Base-by-base conservation (phyloP, 139 green algal genomes). In the Chlorella vulgaris region DNA sequence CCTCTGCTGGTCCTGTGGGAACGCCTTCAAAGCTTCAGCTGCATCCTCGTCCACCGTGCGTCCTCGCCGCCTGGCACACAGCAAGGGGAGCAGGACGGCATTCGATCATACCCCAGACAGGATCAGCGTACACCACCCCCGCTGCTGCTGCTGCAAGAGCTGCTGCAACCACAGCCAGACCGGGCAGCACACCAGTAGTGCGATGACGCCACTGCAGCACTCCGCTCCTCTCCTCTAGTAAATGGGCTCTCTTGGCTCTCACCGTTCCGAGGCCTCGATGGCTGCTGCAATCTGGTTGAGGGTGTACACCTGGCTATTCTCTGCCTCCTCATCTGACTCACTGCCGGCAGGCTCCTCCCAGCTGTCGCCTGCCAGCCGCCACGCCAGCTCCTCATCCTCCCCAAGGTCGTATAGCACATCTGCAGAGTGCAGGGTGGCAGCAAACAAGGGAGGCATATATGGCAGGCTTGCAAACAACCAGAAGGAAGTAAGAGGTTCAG, bases 321-420 rank as follows among this genome's bases (percentile, higher is more conserved):
- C 63, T 28, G 3, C 63, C 63, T 40, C 63, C 8, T 19, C 43
- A 5, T 7, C 70, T 4, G 28, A 47, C 21, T 51, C 33, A 4
- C 18, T 47, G 4, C 15, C 47, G 4, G 26, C 31, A n/a, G 50
- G 70, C 19, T 47, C 40, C 47, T 69, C 58, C 74, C 74, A 80
- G 18, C 2, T 28, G 2, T 70, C 36, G 26, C 74, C 74, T 15
- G 22, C 39, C 2, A 10, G 38, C 38, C 74, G 55, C 74, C 74
- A 80, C n/a, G 40, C 22, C 74, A 80, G 55, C 38, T 80, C 74
- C 0, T 70, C 74, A 7, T 58, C 74, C n/a, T 80, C 35, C 1
- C 26, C 74, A 21, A 71, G 28, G 38, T 80, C 74, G 4, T 60
- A 80, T 28, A 80, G 74, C 29, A 43, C 21, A 39, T 80, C 74